Base-by-base conservation (phyloP, 1,284 basidiomycete species). In the Polyporus tsugae region DNA sequence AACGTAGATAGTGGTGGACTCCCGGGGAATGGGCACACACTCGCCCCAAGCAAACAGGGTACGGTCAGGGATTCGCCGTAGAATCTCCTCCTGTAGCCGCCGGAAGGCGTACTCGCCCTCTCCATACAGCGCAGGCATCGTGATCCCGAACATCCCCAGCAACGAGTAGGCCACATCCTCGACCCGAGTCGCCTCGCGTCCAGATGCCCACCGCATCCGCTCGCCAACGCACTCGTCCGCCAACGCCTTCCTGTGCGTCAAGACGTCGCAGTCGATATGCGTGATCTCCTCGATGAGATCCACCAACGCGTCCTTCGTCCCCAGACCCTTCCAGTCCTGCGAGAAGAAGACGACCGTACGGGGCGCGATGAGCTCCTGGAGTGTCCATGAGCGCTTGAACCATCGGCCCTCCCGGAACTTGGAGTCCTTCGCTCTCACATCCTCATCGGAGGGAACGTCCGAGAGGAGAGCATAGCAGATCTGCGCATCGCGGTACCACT, bases 401-500 rank as follows among this genome's bases (percentile, higher is more conserved):
- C 63, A 64, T 7, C 22, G 39, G 25, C 39, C 38, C 10, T 25
- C 10, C 17, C 41, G 25, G 41, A 64, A 64, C 46, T 6, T 25
- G 33, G 35, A 38, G 35, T 10, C 35, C 11, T 15, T 4, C 19
- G 55, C 55, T 11, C 13, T 10, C 6, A 46, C 22, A 15, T 42
- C 25, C 2, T 41, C 36, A 6, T 33, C 11, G 13, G 49, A 25
- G n/a, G 49, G 49, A n/a, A 65, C 64, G 36, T 65, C 64, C n/a
- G 33, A 17, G 38, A 65, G 64, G 60, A 52, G 57, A 25, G 64
- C 64, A 25, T 65, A 65, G 25, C 64, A 65, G 36, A 65, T 36
- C 22, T 29, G n/a, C 4, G 64, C 58, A 22, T 7, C 25, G 29
- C 39, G 4, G 60, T 65, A 65, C 42, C 46, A 65, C 15, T 17